Conservation (phyloP, 2,329 filamentous ascomycete genomes). For the Remersonia thermophila region DNA sequence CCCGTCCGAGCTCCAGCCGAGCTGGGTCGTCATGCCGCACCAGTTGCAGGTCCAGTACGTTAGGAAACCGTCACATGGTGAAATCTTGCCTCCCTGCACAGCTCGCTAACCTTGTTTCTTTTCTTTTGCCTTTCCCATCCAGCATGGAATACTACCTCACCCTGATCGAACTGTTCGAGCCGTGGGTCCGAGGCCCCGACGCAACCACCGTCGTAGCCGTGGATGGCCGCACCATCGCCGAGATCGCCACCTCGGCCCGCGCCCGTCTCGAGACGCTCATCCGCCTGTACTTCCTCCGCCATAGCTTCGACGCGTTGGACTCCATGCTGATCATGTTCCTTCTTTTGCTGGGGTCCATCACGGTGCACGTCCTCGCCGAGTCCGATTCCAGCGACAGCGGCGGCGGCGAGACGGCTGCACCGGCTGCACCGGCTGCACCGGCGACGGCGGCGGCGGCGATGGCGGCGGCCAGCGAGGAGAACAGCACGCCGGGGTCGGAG, state of each 20-base stretch:
- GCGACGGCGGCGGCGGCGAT: too few relatives aligned
- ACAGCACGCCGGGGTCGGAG: too few relatives aligned
- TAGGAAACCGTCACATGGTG: neutral
- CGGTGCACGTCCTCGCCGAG: slow-evolving; percentile 2
- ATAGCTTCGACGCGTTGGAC: slow-evolving; percentile 7
- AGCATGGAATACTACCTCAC: slow-evolving; percentile 5
- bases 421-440: too few relatives aligned
- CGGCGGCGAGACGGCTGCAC: too few relatives aligned
- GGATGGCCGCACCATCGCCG: neutral
- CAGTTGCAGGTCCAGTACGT: slow-evolving; percentile 4
- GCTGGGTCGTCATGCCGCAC: slow-evolving; percentile 1
- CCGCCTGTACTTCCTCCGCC: slow-evolving; percentile 9
- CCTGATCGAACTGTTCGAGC: slow-evolving; percentile 4
- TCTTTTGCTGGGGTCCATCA: slow-evolving; percentile 4
- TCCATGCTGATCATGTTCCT: slow-evolving; percentile 6
- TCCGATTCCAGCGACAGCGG: neutral
- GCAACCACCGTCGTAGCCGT: neutral
- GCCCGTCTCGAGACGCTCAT: slow-evolving; percentile 9
- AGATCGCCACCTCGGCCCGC: slow-evolving; percentile 1
- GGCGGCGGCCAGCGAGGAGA: too few relatives aligned
- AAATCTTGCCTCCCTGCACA: too few relatives aligned
- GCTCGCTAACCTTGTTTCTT: too few relatives aligned
- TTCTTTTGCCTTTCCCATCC: neutral
- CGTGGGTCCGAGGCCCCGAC: neutral
- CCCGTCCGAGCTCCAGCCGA: neutral